Evolutionary conservation across 225 moss, liverwort and hornwort species (phyloP).

Genomic region (Thuidium tamariscinum): DNA sequence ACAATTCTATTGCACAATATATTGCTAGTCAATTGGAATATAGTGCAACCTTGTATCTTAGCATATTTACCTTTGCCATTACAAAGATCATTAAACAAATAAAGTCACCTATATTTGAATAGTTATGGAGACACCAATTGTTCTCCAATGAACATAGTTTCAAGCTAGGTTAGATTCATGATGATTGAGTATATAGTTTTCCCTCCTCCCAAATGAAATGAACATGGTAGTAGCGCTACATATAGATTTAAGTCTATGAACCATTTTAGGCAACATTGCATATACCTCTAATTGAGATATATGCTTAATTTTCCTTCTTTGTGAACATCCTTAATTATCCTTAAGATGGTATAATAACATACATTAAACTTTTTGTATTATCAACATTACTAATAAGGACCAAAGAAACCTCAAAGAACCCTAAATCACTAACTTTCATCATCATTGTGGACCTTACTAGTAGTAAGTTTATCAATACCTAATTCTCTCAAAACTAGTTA

Average conservation of each 20-base stretch:
- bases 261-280: not conserved
- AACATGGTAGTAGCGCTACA: not conserved
- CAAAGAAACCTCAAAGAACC: not conserved
- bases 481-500: not conserved
- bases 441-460: not conserved
- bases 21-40: not conserved
- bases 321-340: not conserved
- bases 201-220: not conserved
- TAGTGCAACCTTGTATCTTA: not conserved
- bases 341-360: not conserved
- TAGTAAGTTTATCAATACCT: not conserved
- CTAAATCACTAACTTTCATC: not conserved
- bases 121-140: not conserved
- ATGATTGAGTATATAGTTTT: not conserved
- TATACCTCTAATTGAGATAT: accelerated
- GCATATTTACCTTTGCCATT: not conserved
- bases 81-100: not conserved
- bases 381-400: not conserved
- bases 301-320: not conserved
- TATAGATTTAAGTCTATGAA: not conserved
- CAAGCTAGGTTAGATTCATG: not conserved
- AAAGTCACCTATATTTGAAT: not conserved
- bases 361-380: not conserved
- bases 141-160: not conserved
- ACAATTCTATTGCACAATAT: not conserved